Evolutionary conservation across 768 basidiomycete genomes (phyloP), one percentile per base, ranked within the genome.

Genomic region (Russula virescens): DNA sequence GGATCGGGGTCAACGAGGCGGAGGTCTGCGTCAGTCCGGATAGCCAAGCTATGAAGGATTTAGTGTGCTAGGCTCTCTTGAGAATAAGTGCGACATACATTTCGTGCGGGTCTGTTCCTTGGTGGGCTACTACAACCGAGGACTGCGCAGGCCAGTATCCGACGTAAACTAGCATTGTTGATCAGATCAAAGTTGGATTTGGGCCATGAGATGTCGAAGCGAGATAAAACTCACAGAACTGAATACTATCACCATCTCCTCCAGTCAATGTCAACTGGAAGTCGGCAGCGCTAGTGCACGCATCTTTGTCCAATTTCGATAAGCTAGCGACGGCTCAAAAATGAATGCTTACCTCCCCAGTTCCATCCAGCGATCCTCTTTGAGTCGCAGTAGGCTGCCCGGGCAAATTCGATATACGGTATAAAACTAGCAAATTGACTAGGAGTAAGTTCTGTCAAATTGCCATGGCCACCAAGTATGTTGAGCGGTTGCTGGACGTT

Each of bases 371-470:
- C 67, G 19, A 80, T 62, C 49, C 69, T 72, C 62, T 64, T 69
- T 2, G 78, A 72, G 5, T 74, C 45, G 64, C 83, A 84, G 69
- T 85, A 84, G 18, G 83, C 79, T 1, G 82, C 83, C 31, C 81
- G 74, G 25, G 83, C 80, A 68, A 85, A 80, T 68, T 81, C 74
- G 0, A 80, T 76, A 56, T 75, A 83, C 10, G 82, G 81, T 0
- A 74, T 72, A 28, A 80, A 74, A n/a, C 62, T 71, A 13, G 73
- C 58, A 47, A 82, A 68, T 54, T 77, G 71, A 0, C 68, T 50
- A 0, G 74, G 14, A 0, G 78, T 56, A 45, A 77, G 58, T 21
- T 55, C 14, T 14, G 66, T 71, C 54, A 74, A 69, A 11, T 8
- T 16, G 16, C 25, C 35, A 11, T 47, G 38, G 38, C 28, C 42